Evolutionary conservation across 1,284 basidiomycete species (phyloP), one percentile per base, ranked within the genome.

Genomic region (Cryptococcus jaspeensis): DNA sequence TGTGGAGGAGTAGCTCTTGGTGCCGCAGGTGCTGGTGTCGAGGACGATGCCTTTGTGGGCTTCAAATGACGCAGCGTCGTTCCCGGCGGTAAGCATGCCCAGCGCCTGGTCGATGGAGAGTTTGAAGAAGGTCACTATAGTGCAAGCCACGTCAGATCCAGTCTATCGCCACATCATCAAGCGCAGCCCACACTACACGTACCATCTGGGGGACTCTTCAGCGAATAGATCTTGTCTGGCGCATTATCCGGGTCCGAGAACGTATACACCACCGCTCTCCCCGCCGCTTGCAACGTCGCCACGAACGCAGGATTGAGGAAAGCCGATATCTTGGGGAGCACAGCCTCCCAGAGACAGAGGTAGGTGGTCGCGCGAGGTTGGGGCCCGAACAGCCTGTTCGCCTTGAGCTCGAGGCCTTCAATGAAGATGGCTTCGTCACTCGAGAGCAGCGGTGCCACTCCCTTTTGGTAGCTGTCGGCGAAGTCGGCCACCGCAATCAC

Each of bases 271-370:
- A 94, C 87, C 0, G 85, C 81, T 25, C 81, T 79, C 7, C 80
- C 76, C 23, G 84, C 84, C 3, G 84, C 80, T 4, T 77, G 71
- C 5, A 93, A 64, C 3, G 83, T 73, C 40, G 79, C 77, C 0
- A 80, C 79, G 55, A 92, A 83, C 13, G 78, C 71, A 3, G 85
- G 83, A 1, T 86, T 83, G 13, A 88, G 64, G 38, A 82, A 73
- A 0, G 81, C 82, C 60, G 84, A 85, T 43, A 91, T 69, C 41
- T 81, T 74, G 2, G 89, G 88, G 23, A 91, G 44, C 20, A 78
- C 77, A 44, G 92, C 83, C 66, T 93, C 90, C 93, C 92, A 96
- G 5, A 94, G 83, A 70, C 92, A 95, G 8, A 93, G 80, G 69
- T 96, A 96, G 0, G 91, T 87, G 1, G 87, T 79, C 0, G 87